Base-by-base conservation (phyloP, 2,329 filamentous ascomycete genomes). In the Pseudogymnoascus pannorum region DNA sequence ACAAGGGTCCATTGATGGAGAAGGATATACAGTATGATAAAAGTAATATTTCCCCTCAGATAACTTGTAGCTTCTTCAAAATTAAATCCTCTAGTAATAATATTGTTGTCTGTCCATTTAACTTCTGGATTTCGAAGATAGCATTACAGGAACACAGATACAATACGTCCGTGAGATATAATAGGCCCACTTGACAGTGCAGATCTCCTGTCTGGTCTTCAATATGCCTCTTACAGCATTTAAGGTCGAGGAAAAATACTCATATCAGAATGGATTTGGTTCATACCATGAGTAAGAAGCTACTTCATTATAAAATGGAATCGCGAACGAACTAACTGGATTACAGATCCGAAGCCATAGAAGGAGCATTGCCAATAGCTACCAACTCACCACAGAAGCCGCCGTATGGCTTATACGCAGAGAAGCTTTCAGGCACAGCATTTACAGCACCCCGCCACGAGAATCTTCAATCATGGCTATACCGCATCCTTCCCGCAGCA, bases 331-430 rank as follows among this genome's bases (percentile, higher is more conserved):
- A 51, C 64, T 68, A 68, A 70, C 63, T 31, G 29, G 18, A 16
- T 38, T 7, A 9, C 64, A 87, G 84, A 71, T 80, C 83, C 26
- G 86, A 89, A 78, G 85, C 86, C 54, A 75, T 89, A 66, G 76
- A 80, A 58, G 85, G 85, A 40, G 84, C 87, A 24, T 77, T 89
- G 9, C 86, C 87, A 5, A 71, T 87, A 67, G 86, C 79, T 29
- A 77, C 82, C 38, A 90, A 89, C 75, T 87, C 86, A 5, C 87
- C 87, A 2, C 87, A 89, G 70, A 87, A 88, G 69, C 83, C 81
- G 20, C 80, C 85, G 0, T 83, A 82, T 66, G 87, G 87, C 5
- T 80, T 90, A 3, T 90, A 89, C 72, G 81, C 86, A 18, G 87
- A 89, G 73, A 83, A 84, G 72, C 75, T 84, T 33, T 83, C 81